Conservation (phyloP, 2,329 filamentous ascomycete genomes). For the Thermothelomyces thermophilus region DNA sequence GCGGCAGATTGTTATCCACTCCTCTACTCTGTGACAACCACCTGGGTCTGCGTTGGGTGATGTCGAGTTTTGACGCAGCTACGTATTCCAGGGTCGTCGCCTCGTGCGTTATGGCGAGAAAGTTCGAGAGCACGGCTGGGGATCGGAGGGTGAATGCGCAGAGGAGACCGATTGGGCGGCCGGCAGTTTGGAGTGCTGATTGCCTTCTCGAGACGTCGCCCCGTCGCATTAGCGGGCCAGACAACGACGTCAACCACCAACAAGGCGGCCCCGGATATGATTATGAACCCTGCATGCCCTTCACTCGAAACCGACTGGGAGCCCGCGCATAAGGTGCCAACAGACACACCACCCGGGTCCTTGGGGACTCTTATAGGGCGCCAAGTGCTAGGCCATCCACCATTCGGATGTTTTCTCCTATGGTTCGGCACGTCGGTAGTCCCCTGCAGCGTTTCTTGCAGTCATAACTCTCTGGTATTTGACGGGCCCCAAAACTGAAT, state of each 20-base stretch:
- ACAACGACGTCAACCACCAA: background rate
- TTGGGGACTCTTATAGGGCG: constrained; percentile 9
- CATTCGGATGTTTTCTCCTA: constrained; percentile 20
- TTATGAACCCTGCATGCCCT: constrained; percentile 10
- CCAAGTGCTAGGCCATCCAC: constrained; percentile 1
- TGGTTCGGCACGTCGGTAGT: constrained; percentile 4
- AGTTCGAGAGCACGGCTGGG: constrained; percentile 12
- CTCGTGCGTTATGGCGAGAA: too few relatives aligned
- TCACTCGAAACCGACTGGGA: constrained; percentile 15
- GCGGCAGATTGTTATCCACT: too few relatives aligned
- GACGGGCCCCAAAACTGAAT: background rate
- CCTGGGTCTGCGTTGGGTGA: too few relatives aligned
- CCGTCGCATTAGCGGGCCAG: background rate
- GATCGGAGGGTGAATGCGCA: constrained; percentile 17
- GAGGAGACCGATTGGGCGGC: background rate
- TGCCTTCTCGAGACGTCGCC: background rate
- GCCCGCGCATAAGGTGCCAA: background rate
- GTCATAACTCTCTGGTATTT: background rate
- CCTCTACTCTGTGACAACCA: too few relatives aligned
- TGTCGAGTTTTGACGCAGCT: too few relatives aligned
- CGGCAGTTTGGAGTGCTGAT: background rate
- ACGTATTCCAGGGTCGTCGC: too few relatives aligned
- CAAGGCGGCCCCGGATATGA: background rate
- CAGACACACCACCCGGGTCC: constrained; percentile 16
- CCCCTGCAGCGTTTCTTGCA: constrained; percentile 6